Evolutionary conservation across 2,329 filamentous ascomycete species (phyloP).

Genomic region (Cladosporium austrohemisphaericum): DNA sequence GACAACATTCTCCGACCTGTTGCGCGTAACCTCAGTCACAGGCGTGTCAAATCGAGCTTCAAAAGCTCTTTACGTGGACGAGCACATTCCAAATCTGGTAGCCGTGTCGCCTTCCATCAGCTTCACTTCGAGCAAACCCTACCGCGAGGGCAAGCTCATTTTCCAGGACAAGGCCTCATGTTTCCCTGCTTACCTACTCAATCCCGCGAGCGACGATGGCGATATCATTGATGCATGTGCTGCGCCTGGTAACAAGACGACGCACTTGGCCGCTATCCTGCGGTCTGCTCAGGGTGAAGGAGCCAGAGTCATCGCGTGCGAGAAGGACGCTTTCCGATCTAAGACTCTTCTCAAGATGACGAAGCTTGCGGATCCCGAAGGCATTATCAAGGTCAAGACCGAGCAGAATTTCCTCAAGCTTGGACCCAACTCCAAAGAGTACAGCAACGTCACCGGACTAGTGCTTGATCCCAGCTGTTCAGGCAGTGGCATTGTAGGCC

Average conservation of each 20-base stretch:
- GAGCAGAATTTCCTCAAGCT: constrained; percentile 79
- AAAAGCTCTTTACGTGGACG: constrained; percentile 67
- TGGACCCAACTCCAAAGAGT: constrained; percentile 60
- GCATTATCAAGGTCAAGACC: constrained; percentile 63
- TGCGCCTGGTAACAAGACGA: constrained; percentile 96
- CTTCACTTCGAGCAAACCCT: constrained; percentile 69
- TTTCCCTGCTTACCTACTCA: constrained; percentile 85
- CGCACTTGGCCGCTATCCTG: constrained; percentile 78
- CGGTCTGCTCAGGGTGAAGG: constrained; percentile 35
- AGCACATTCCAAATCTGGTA: constrained; percentile 76
- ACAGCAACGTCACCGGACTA: constrained; percentile 69
- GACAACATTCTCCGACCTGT: constrained; percentile 67
- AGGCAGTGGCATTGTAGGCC: constrained; percentile 87
- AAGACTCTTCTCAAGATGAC: constrained; percentile 83
- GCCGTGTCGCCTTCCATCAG: constrained; percentile 71
- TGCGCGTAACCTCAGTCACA: constrained; percentile 56
- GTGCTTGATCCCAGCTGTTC: constrained; percentile 93
- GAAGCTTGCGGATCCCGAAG: constrained; percentile 65
- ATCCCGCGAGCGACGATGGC: constrained; percentile 63
- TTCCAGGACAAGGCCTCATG: constrained; percentile 96
- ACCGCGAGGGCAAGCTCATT: constrained; percentile 73
- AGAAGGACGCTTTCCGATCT: constrained; percentile 68
- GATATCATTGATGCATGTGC: constrained; percentile 90
- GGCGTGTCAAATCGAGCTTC: constrained; percentile 20
- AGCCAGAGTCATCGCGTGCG: constrained; percentile 68